Base-by-base conservation (phyloP, 495 filamentous ascomycete species). In the Podospora pseudocomata region DNA sequence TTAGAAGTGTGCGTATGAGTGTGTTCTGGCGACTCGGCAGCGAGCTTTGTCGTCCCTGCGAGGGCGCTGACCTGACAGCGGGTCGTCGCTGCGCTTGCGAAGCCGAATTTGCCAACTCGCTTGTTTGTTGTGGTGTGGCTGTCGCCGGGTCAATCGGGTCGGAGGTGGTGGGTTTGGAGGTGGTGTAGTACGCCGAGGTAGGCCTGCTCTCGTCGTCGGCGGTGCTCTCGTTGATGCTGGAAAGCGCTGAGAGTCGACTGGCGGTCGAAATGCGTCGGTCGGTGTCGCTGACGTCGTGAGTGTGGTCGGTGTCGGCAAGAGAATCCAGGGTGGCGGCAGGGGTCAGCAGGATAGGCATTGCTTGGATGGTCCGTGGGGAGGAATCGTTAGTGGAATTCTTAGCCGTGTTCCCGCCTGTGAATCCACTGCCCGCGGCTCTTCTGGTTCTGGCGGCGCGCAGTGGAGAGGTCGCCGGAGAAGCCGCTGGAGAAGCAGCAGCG, bases 1-100 rank as follows among this genome's bases (percentile, higher is more conserved):
- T 72, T 72, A 85, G 76, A 27, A 86, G 79, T 3, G 81, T 80
- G 69, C 80, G 82, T 65, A 83, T 83, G 66, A 82, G 72, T 44
- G 75, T 77, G 26, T 80, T 79, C 70, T 85, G 81, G 54, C 81
- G 78, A 67, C 79, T 76, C 39, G 84, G 81, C 18, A 85, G 72
- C 32, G 84, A 72, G 64, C 81, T 84, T 71, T 85, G 84, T 60
- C 78, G 78, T 68, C 81, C 70, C 39, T 72, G 75, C 26, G 74
- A 73, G n/a, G 49, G 73, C 20, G 67, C 18, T 18, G 78, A 75
- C 23, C 76, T 75, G 58, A 69, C 58, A 18, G 67, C 26, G 19
- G 76, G 18, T 20, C 19, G 55, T 23, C 55, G 55, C 13, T 58
- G 55, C 5, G 55, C 3, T 20, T 63, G 67, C 54, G 60, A 53